phyloP scores from a whole-genome alignment of 2,329 filamentous ascomycete genomes.

The Emmonsia crescens region DNA sequence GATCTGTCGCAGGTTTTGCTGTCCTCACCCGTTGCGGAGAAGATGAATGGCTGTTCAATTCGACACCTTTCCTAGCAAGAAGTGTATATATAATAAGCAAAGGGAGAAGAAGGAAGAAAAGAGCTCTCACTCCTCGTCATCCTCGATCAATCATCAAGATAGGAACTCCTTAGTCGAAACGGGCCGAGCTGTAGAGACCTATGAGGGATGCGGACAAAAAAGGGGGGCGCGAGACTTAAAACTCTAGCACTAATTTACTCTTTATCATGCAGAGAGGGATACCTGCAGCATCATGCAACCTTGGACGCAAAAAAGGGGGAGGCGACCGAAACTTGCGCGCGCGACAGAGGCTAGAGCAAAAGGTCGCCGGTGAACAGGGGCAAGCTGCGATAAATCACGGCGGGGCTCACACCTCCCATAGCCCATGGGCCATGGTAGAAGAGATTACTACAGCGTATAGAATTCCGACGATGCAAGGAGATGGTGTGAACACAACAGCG shows the following conservation, averaged over 20 bases:
- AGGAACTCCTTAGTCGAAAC: neutral
- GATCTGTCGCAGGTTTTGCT: neutral
- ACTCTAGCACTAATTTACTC: neutral
- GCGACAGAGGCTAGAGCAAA: neutral
- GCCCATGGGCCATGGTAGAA: no score
- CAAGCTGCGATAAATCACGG: neutral
- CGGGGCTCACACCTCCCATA: neutral
- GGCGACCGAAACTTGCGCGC: neutral
- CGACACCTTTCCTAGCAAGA: neutral
- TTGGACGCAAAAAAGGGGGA: neutral
- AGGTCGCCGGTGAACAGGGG: neutral
- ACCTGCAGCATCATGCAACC: neutral
- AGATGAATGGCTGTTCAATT: neutral
- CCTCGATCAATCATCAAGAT: neutral
- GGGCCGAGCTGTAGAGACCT: neutral
- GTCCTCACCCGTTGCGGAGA: neutral
- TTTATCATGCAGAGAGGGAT: neutral
- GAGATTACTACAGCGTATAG: no score
- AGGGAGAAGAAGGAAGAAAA: neutral
- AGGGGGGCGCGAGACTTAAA: neutral
- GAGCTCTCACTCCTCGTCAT: neutral
- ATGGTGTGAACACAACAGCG: neutral
- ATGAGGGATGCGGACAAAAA: neutral
- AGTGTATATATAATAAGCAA: neutral
- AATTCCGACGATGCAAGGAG: neutral